Evolutionary conservation across 1,139 yeast genomes (phyloP), one percentile per base, ranked within the genome.

Genomic region (Kodamaea arcana): DNA sequence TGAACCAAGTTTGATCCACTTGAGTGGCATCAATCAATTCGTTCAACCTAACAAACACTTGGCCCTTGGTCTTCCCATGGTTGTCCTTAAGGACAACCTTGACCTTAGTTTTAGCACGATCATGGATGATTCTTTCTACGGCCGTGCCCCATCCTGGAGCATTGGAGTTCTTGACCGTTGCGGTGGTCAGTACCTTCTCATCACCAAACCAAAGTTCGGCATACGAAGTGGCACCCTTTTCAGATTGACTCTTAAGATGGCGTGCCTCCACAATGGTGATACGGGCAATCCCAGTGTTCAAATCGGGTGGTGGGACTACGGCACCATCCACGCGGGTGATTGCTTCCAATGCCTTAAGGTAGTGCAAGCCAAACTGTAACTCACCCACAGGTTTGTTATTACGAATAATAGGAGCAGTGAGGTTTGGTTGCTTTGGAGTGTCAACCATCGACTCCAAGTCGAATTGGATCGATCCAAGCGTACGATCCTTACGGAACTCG

Each of bases 241-340:
- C 73, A 27, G 56, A 55, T 11, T 54, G 47, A 52, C 54, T 63
- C 58, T 43, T 60, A 65, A 59, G 66, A 57, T 72, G 65, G 58
- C 80, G 69, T 16, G 77, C 80, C 42, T 70, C 77, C n/a, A 56
- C 47, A 32, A 78, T 54, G 37, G 65, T 69, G 39, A 83, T 58
- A 51, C 81, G 75, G 18, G 83, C 79, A 50, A 92, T 82, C 70
- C 98, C 98, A 14, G 97, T 86, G 60, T 87, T 88, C 58, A 87
- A 77, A 47, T 88, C 96, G 34, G 95, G 96, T 31, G 95, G 88
- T 31, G 95, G 90, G 46, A 78, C 82, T 33, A 74, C 68, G 8
- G 94, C 83, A 36, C 97, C 97, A 60, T 87, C 95, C 3, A 86
- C 88, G 47, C 81, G 74, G 45, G 72, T 73, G 37, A 76, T 72